Conservation (phyloP, 192 early-diverging fungal species). For the Obelidium mucronatum region DNA sequence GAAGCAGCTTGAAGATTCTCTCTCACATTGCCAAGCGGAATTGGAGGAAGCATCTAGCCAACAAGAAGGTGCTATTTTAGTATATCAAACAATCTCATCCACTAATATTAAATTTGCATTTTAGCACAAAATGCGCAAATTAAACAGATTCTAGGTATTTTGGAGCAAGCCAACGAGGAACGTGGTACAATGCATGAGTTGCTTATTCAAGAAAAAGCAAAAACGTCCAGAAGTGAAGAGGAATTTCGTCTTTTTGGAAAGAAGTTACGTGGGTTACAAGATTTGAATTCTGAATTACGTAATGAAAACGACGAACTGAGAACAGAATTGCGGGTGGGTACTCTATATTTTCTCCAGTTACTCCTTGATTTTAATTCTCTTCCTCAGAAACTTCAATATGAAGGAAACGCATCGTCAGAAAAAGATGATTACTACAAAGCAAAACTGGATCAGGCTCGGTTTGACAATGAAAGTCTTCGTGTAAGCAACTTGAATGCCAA, state of each 20-base stretch:
- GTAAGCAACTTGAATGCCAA: conserved; percentile 10
- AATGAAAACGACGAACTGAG: conserved; percentile 40
- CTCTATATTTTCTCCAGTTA: not conserved
- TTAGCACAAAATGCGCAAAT: conserved; percentile 24
- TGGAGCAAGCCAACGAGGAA: conserved; percentile 28
- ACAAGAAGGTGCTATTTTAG: not conserved
- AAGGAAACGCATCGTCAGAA: conserved; percentile 17
- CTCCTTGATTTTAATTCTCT: not conserved
- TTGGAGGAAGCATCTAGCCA: conserved; percentile 12
- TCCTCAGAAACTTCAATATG: conserved; percentile 41
- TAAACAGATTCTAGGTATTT: conserved; percentile 20
- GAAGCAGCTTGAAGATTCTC: not conserved
- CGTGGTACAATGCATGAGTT: conserved; percentile 18
- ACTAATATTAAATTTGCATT: not conserved
- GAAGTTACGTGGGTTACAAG: conserved; percentile 42
- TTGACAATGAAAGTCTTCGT: conserved; percentile 43
- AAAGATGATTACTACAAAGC: conserved; percentile 41
- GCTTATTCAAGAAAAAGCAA: conserved; percentile 34
- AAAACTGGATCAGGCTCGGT: conserved; percentile 39
- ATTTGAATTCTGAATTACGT: conserved; percentile 28
- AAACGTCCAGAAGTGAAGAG: conserved; percentile 38
- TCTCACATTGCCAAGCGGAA: conserved; percentile 1
- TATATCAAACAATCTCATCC: not conserved
- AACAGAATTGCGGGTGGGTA: conserved; percentile 34
- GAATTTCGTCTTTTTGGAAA: conserved; percentile 45